Base-by-base conservation (phyloP, 192 early-diverging fungal genomes). In the Podila clonocystis region DNA sequence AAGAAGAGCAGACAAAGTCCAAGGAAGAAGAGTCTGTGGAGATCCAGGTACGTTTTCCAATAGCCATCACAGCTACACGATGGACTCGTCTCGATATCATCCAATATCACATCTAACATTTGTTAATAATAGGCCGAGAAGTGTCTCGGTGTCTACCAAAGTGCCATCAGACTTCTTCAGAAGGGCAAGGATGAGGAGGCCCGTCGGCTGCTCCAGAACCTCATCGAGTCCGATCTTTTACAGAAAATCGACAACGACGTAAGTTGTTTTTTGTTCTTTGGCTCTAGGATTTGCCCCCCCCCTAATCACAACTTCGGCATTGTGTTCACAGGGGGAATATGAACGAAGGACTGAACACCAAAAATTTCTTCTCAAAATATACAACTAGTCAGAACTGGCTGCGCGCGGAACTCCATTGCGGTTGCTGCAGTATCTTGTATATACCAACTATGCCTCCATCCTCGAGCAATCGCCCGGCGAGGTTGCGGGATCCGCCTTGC, bases 361-460 rank as follows among this genome's bases (percentile, higher is more conserved):
- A 50, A 50, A 36, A 38, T 24, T n/a, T 38, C 0, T 50, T 29
- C 17, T 28, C 41, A 2, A 5, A 36, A 9, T 19, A 63, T 48
- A 50, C 34, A 7, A 28, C 48, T 70, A 79, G 82, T 72, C 68
- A 6, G 75, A 75, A 38, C 62, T 70, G 30, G 82, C 70, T 12
- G 69, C 68, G 29, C 65, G 67, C 11, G 74, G 74, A 22, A 83
- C 72, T 11, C 83, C 86, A 6, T 49, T 87, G 6, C 72, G 83
- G 13, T 73, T 84, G 22, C 55, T 88, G 26, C 85, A 84, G 58
- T 88, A 84, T 45, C 64, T 88, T 2, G 87, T 88, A 5, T 88
- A 82, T 30, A 85, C 82, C 33, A 88, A 88, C 60, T 88, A 88
- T 64, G 87, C 87, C 20, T 68, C 76, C 31, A 84, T 88, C 38